phyloP scores from a whole-genome alignment of 2,329 filamentous ascomycete species.

The Helotiales sp. region DNA sequence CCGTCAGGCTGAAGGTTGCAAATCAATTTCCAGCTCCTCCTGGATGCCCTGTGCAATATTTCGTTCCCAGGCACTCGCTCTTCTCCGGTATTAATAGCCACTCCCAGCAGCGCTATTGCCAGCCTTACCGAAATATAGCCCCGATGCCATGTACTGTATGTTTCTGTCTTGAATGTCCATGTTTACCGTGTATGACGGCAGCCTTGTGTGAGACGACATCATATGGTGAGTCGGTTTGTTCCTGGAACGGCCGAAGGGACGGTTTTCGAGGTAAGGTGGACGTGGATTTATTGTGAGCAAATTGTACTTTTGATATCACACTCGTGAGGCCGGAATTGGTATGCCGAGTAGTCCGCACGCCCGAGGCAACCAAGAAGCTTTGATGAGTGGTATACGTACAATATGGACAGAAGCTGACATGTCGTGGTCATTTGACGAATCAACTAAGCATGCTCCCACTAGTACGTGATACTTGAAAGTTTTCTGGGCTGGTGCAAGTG shows the following conservation, averaged over 20 bases:
- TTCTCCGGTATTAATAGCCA: background rate
- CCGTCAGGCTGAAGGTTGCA: background rate
- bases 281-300: background rate
- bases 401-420: background rate
- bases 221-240: conserved; percentile 4
- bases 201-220: conserved; percentile 5
- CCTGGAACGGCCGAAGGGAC: background rate
- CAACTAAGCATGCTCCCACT: background rate
- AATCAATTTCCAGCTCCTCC: background rate
- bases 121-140: conserved; percentile 3
- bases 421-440: too few species aligned
- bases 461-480: conserved; percentile 3
- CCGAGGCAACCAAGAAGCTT: conserved; percentile 3
- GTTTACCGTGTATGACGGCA: background rate
- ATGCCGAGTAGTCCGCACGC: conserved; percentile 9
- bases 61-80: background rate
- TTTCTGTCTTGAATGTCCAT: background rate
- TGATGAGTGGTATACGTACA: background rate
- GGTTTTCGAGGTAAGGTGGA: too few species aligned
- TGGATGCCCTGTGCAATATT: conserved; percentile 1
- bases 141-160: background rate
- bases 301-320: background rate
- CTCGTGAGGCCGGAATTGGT: background rate
- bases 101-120: background rate
- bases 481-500: conserved; percentile 1